Evolutionary conservation across 2,329 filamentous ascomycete species (phyloP), one percentile per base, ranked within the genome.

Genomic region (Ceratocystiopsis minuta): DNA sequence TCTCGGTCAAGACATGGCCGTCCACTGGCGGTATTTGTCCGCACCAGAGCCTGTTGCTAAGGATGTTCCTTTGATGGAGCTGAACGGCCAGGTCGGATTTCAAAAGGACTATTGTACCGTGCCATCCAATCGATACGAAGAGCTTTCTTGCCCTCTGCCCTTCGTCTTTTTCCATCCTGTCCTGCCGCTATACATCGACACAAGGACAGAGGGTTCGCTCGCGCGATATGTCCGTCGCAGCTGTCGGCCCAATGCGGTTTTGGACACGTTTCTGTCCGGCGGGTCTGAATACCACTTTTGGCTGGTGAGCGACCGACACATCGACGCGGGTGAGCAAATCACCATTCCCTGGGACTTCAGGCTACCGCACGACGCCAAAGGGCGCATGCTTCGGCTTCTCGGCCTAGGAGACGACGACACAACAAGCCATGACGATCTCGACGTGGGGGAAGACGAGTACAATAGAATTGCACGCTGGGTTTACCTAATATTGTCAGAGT

Each of bases 101-200:
- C 75, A 86, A 50, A 75, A 76, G 39, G 71, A 80, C 45, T 86
- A 86, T 50, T 83, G 76, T 49, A 64, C 69, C 12, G 70, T 81
- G 42, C 63, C 70, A 1, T 66, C 67, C 28, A 84, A 81, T 50
- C 65, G 75, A 10, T 86, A 78, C 78, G 62, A 69, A 32, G 77
- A 81, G 41, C 59, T 82, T 12, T 70, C 66, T 14, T 72, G 70
- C 3, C 73, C 75, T 4, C 60, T 76, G 2, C 82, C 82, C 1
- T 86, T 86, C 51, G 80, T 88, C 18, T 84, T 87, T 55, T 88
- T 96, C 59, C 87, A 92, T 53, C 84, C 86, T 1, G 70, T 78
- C 45, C 72, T 96, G 10, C 88, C 88, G 0, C 72, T 98, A 13
- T 94, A 87, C 60, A 90, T 98, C 53, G 90, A 95, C 58, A 90